A percentile compares a stretch with the other conserved stretches of the same genome.
These are phyloP conservation scores for Brachypodium distachyon DNA, from an alignment of 202 grass and related monocot species.

Conservation along the genomic window DNA sequence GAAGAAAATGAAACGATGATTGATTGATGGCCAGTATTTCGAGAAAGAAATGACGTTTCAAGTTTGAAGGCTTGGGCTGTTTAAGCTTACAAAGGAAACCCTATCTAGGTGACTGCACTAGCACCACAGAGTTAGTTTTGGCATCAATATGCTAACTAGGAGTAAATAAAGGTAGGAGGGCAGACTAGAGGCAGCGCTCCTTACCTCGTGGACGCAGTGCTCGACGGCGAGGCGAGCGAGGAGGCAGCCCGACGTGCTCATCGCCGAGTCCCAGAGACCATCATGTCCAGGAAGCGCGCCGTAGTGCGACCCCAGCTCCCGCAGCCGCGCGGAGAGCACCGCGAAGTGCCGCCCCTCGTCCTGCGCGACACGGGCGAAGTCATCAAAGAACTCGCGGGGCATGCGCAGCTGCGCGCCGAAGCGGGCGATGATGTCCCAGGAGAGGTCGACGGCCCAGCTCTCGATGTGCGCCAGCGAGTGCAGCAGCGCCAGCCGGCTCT, in stretches of 20 bases:
- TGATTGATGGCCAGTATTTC: background rate
- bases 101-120: background rate
- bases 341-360: slow-evolving; percentile 70
- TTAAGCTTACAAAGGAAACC: background rate
- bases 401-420: slow-evolving; percentile 51
- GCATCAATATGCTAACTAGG: background rate
- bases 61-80: background rate
- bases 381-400: slow-evolving; percentile 75
- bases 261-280: slow-evolving; percentile 85
- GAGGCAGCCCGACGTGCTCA: slow-evolving; percentile 47
- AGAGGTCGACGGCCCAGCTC: slow-evolving; percentile 95
- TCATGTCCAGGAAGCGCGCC: slow-evolving; percentile 82
- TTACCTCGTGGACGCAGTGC: slow-evolving; percentile 84
- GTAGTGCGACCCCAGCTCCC: slow-evolving; percentile 64
- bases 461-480: slow-evolving; percentile 87
- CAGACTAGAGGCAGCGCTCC: background rate
- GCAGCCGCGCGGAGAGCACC: slow-evolving; percentile 52
- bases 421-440: slow-evolving; percentile 86
- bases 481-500: slow-evolving; percentile 68
- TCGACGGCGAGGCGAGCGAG: slow-evolving; percentile 77
- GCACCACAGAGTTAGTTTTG: background rate
- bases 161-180: background rate
- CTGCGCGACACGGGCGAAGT: slow-evolving; percentile 63
- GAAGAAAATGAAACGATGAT: background rate
- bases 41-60: background rate